Percentiles rank a stretch among this genome's conserved stretches.
These are phyloP conservation scores for Brassica napus DNA, from an alignment of 345 rosid species.

Conservation along the genomic window Da-Ae NC_063446.1:54383501-54384000, in stretches of 20 bases:
- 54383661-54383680: conserved; percentile 3
- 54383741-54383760: background rate
- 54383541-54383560: conserved; percentile 20
- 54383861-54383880: background rate
- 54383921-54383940: background rate
- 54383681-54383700: background rate
- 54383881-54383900: background rate
- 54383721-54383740: background rate
- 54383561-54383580: conserved; percentile 32
- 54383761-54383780: background rate
- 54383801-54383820: background rate
- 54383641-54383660: conserved; percentile 20
- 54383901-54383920: background rate
- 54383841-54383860: background rate
- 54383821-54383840: background rate
- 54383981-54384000: background rate
- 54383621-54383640: conserved; percentile 13
- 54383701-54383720: conserved; percentile 9
- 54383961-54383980: background rate
- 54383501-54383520: background rate
- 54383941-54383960: background rate
- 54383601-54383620: conserved; percentile 31
- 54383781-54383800: background rate
- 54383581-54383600: conserved; percentile 36
- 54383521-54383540: background rate